Percentiles rank a stretch among this genome's conserved stretches.
Evolutionary conservation across 2,329 filamentous ascomycete species (phyloP).

Genomic region (Colletotrichum sp.): DNA sequence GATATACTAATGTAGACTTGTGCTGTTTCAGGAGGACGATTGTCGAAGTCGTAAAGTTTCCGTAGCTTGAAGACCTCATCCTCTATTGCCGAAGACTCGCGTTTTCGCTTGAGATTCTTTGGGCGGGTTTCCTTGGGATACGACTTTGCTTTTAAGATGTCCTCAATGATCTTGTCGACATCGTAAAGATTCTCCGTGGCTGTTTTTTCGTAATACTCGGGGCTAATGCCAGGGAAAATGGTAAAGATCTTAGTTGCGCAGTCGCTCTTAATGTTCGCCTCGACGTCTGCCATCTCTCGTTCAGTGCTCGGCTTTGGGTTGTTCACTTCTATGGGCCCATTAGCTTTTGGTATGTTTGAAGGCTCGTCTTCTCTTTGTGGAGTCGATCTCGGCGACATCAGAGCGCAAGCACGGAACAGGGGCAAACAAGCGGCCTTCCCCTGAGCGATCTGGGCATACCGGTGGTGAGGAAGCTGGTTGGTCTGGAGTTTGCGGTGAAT

Average conservation of each 20-base stretch:
- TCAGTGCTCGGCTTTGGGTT: too few relatives aligned
- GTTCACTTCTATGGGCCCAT: not conserved
- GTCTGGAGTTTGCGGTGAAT: not conserved
- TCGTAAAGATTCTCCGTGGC: slow-evolving; percentile 31
- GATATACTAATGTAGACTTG: not conserved
- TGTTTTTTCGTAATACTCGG: slow-evolving; percentile 36
- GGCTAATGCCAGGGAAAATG: slow-evolving; percentile 53
- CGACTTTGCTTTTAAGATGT: slow-evolving; percentile 46
- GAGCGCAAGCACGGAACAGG: too few relatives aligned
- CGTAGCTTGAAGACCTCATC: slow-evolving; percentile 20
- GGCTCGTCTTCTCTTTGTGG: not conserved
- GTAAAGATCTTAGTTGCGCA: slow-evolving; percentile 34
- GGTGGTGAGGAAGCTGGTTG: too few relatives aligned
- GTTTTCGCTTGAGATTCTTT: slow-evolving; percentile 46
- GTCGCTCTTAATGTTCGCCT: slow-evolving; percentile 4
- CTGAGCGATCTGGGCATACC: too few relatives aligned
- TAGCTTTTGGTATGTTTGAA: not conserved
- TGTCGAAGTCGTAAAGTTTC: not conserved
- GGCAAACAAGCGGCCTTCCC: too few relatives aligned
- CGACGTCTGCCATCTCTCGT: not conserved
- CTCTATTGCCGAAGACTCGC: slow-evolving; percentile 25
- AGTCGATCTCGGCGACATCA: too few relatives aligned
- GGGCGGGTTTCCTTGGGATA: slow-evolving; percentile 39
- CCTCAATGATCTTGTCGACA: slow-evolving; percentile 35
- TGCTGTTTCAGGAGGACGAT: not conserved